Conservation (phyloP, 495 filamentous ascomycete genomes). For the Penicillium coprophilum region DNA sequence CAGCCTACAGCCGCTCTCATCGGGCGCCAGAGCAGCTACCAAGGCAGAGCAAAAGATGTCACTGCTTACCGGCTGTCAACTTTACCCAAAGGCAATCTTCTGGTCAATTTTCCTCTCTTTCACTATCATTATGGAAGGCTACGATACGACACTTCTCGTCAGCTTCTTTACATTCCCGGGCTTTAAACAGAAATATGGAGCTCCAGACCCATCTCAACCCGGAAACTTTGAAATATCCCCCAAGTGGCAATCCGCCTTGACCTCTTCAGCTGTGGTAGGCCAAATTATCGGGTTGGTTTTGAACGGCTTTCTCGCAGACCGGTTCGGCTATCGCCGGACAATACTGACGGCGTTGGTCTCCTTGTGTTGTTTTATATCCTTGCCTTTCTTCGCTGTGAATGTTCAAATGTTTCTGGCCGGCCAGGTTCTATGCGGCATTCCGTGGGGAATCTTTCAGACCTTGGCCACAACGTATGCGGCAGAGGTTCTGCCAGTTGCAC, state of each 20-base stretch:
- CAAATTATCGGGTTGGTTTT: background rate
- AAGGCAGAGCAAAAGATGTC: background rate
- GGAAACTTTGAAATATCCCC: background rate
- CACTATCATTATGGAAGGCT: background rate
- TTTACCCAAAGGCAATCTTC: background rate
- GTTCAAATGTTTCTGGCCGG: background rate
- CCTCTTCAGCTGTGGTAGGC: background rate
- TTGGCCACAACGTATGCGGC: background rate
- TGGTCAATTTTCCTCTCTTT: background rate
- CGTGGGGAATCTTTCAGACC: background rate
- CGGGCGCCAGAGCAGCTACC: background rate
- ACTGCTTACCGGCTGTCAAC: background rate
- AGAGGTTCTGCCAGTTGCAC: background rate
- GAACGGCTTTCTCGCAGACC: background rate
- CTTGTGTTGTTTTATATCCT: background rate
- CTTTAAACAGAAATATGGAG: background rate
- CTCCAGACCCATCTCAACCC: background rate
- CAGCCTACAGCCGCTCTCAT: background rate
- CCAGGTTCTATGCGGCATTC: background rate
- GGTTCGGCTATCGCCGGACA: background rate
- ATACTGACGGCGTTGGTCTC: background rate
- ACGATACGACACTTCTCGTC: background rate
- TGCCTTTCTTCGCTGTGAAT: background rate
- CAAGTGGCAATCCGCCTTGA: background rate
- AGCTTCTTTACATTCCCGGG: background rate